These are phyloP conservation scores for Cucurbita pepo DNA, from an alignment of 306 rosid genomes.

Conservation along the genomic window DNA sequence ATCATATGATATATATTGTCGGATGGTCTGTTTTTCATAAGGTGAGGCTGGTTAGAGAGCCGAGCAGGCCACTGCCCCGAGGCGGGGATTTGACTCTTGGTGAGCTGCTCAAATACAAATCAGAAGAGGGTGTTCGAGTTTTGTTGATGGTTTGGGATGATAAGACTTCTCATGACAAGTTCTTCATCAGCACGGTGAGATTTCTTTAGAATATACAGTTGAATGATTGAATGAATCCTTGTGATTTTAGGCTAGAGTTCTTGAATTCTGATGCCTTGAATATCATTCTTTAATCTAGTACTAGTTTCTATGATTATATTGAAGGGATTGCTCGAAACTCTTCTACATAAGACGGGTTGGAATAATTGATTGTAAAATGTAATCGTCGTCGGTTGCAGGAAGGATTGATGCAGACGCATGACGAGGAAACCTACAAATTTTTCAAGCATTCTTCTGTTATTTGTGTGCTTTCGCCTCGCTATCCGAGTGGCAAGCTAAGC, in stretches of 20 bases:
- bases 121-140: conserved; percentile 79
- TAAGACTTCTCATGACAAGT: conserved; percentile 65
- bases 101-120: conserved; percentile 84
- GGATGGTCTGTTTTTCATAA: conserved; percentile 88
- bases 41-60: conserved; percentile 63
- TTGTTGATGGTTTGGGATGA: conserved; percentile 85
- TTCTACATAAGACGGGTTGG: neutral
- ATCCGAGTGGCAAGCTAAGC: conserved; percentile 66
- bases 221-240: neutral
- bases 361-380: conserved; percentile 6
- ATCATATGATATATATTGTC: conserved; percentile 59
- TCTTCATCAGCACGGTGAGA: conserved; percentile 46
- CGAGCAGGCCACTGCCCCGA: conserved; percentile 34
- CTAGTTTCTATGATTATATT: neutral
- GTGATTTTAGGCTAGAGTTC: neutral
- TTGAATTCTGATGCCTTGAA: neutral
- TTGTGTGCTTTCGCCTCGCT: conserved; percentile 74
- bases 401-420: conserved; percentile 87
- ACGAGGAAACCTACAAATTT: conserved; percentile 70
- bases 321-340: neutral
- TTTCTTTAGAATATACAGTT: neutral
- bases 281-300: neutral
- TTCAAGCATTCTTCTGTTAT: conserved; percentile 88
- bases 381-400: conserved; percentile 26
- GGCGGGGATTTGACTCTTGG: conserved; percentile 75